Evolutionary conservation across 768 basidiomycete species (phyloP), one percentile per base, ranked within the genome.

Genomic region (Cyclocybe cylindracea): DNA sequence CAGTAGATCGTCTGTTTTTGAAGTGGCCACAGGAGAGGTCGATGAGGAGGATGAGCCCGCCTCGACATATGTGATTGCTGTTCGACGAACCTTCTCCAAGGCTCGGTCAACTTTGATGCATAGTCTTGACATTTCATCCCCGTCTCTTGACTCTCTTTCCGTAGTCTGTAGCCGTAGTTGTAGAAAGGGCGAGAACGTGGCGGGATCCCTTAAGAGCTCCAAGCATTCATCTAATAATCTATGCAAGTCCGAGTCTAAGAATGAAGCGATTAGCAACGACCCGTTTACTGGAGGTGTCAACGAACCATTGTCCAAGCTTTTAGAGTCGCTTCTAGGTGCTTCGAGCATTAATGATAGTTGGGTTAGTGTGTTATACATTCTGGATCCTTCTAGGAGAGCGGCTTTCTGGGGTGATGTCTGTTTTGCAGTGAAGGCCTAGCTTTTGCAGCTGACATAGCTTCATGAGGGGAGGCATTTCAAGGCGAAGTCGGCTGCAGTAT

Each of bases 91-190:
- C 45, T 81, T 72, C 62, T 88, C 87, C 9, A 89, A 54, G 0
- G 83, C 79, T 19, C 86, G 77, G 45, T 82, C 78, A 10, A 86
- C 67, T 63, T 87, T 89, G 16, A 71, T 75, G 14, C 68, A 68
- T 32, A 74, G 67, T 2, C 77, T 75, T 7, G 46, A 46, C 14
- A 71, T 38, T 16, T 78, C 75, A n/a, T 71, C 70, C 39, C 70
- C 66, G 13, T 60, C 56, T 34, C 51, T 46, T 11, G 53, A 45
- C 31, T 19, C 19, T 24, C 39, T 51, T 0, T 48, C 50, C 1
- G 37, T 2, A 7, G 50, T 46, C 5, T 42, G 36, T 3, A 19
- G 16, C 4, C 24, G 11, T 32, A 56, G 46, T 38, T 50, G 48
- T 8, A 66, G 53, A 36, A 66, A 48, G 6, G 14, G 16, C 1